Evolutionary conservation across 2,329 filamentous ascomycete species (phyloP).

Genomic region (Xylariales sp.): DNA sequence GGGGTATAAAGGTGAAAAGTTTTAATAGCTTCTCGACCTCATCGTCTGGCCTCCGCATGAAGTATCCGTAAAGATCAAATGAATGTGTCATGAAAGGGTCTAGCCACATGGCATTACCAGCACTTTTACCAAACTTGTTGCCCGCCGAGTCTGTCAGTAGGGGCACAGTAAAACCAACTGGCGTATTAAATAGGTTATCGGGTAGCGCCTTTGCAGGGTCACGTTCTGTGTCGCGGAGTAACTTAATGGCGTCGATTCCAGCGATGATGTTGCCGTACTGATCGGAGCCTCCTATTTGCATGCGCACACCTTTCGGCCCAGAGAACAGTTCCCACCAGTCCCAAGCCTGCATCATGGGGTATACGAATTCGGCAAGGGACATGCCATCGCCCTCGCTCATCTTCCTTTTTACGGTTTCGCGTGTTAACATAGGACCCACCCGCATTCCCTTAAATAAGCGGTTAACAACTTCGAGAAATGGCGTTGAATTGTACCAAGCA

Average conservation of each 20-base stretch:
- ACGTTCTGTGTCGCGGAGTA: constrained; percentile 71
- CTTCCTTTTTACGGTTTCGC: constrained; percentile 88
- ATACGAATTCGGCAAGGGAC: constrained; percentile 92
- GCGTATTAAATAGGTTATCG: constrained; percentile 61
- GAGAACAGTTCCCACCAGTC: constrained; percentile 92
- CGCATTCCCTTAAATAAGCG: constrained; percentile 79
- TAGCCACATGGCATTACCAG: constrained; percentile 94
- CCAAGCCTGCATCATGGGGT: constrained; percentile 94
- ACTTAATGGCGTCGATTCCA: constrained; percentile 86
- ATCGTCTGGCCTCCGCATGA: constrained; percentile 82
- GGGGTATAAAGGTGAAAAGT: constrained; percentile 88
- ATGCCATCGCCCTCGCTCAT: constrained; percentile 90
- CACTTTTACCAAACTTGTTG: constrained; percentile 93
- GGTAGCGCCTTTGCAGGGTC: constrained; percentile 56
- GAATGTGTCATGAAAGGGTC: constrained; percentile 81
- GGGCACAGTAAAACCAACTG: constrained; percentile 90
- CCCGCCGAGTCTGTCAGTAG: constrained; percentile 87
- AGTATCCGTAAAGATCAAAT: constrained; percentile 92
- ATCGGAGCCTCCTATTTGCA: constrained; percentile 95
- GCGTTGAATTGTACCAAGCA: constrained; percentile 79
- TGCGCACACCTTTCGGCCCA: constrained; percentile 70
- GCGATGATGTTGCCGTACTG: constrained; percentile 97
- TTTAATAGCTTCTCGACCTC: constrained; percentile 86
- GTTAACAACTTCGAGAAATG: constrained; percentile 79
- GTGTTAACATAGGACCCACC: constrained; percentile 86